Evolutionary conservation across 225 moss, liverwort and hornwort species (phyloP), one percentile per base, ranked within the genome.

Genomic region (Rhytidiadelphus loreus): DNA sequence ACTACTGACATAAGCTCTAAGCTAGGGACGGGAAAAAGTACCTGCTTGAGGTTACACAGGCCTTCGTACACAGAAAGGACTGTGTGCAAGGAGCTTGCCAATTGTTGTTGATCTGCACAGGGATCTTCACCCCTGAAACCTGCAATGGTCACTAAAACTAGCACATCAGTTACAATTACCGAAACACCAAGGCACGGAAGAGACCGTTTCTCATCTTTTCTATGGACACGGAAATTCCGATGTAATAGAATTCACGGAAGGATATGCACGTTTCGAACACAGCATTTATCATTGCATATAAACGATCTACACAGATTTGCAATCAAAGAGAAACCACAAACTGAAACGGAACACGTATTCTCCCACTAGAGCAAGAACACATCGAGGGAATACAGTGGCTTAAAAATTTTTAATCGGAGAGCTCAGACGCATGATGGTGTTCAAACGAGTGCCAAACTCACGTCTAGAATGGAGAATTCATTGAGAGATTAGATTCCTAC

Each of bases 41-140:
- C 94, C 88, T 93, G 93, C 65, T 94, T 94, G 83, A 94, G 90
- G 90, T 90, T 92, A 86, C 94, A 94, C 62, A 94, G 93, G 61
- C 93, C 93, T 84, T 94, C 91, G 86, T 93, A 93, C 81, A 94
- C 91, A 70, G 93, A 91, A 77, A 94, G 92, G 77, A 94, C 92
- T 39, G 92, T 91, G 59, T 89, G 94, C 89, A 94, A 90, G 69
- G 93, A 91, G 90, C 86, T 94, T 76, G 93, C 87, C 87, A 94
- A 89, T 85, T 94, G 91, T 81, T 93, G 92, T 87, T 90, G 89
- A 78, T 93, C 85, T 85, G 82, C 80, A 63, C 81, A 81, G 85
- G 60, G 32, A 89, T 93, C 90, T 55, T 92, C 94, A 81, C 70
- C 85, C 76, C 64, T 85, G 30, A 77, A 74, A 87, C 87, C 93